These are phyloP conservation scores for Macrotyloma uniflorum DNA, from an alignment of 306 rosid species.

Conservation along the genomic window DNA sequence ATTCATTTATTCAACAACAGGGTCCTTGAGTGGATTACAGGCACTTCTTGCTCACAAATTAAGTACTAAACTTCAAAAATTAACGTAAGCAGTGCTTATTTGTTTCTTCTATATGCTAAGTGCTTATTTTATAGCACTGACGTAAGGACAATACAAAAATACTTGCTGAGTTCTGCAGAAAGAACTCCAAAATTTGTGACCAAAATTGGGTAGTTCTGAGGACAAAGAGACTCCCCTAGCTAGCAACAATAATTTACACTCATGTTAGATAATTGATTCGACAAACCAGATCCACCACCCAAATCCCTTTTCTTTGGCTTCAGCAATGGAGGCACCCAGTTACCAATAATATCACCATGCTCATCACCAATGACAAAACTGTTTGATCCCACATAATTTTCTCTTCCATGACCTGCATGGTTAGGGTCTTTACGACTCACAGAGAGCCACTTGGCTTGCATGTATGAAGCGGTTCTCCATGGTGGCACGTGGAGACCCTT, in stretches of 20 bases:
- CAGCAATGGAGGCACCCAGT: constrained; percentile 56
- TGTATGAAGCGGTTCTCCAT: constrained; percentile 73
- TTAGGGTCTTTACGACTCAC: constrained; percentile 10
- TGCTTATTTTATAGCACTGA: not conserved
- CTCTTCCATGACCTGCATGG: not conserved
- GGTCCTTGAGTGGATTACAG: not conserved
- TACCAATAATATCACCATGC: not conserved
- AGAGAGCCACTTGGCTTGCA: constrained; percentile 54
- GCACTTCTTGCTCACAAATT: not conserved
- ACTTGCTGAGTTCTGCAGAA: not conserved
- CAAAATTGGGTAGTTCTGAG: constrained; percentile 31
- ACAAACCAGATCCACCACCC: constrained; percentile 57
- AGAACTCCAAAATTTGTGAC: constrained; percentile 30
- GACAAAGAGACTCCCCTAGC: not conserved
- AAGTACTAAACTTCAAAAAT: not conserved
- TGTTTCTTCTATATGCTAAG: not conserved
- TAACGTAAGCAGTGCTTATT: not conserved
- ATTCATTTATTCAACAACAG: not conserved
- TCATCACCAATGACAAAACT: not conserved
- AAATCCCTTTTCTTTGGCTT: constrained; percentile 49
- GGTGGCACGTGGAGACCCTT: constrained; percentile 83
- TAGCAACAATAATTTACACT: constrained; percentile 52
- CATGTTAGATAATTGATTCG: constrained; percentile 66
- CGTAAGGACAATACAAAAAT: not conserved
- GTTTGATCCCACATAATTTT: not conserved